Base-by-base conservation (phyloP, 1,284 basidiomycete genomes). In the Mycena sp. region DNA sequence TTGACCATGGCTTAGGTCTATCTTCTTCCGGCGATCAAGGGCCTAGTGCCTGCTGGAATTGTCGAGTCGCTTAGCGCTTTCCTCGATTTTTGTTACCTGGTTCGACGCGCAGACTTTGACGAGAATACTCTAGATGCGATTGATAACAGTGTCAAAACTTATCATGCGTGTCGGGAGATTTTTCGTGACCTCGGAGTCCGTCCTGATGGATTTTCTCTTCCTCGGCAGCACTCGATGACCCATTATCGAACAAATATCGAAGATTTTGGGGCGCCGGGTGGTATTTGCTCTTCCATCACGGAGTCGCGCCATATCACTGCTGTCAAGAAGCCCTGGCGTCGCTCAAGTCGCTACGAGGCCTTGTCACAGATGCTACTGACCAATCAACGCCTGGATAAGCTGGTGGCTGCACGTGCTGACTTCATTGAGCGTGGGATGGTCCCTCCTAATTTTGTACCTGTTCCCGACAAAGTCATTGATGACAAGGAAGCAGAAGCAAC, bases 11-110 rank as follows among this genome's bases (percentile, higher is more conserved):
- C 14, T 35, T 32, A 73, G 73, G 69, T 77, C 3, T 74, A 69
- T 53, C 61, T n/a, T n/a, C n/a, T 76, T 28, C 69, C 75, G 0
- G 72, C 74, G 19, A 73, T 76, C 49, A n/a, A 23, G 16, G 74
- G 71, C 0, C 65, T 69, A 57, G 66, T 76, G 4, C 72, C 72
- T 7, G 5, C 29, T 12, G 43, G 67, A 2, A 72, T 76, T 56
- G 68, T 75, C 4, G 23, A 51, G 2, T 58, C 70, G 1, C 28
- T 79, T 0, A n/a, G 44, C 1, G 67, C 72, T 0, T 76, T 44
- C 58, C 59, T 78, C 0, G 74, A 80, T 17, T 73, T 74, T 25
- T 77, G 74, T 56, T 82, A 81, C 53, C 63, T 79, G 10, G 72
- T 69, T 2, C 72, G 73, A 0, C 68, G 67, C 6, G 50, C 70